Evolutionary conservation across 2,329 filamentous ascomycete species (phyloP).

Genomic region (Penicillium carneum): DNA sequence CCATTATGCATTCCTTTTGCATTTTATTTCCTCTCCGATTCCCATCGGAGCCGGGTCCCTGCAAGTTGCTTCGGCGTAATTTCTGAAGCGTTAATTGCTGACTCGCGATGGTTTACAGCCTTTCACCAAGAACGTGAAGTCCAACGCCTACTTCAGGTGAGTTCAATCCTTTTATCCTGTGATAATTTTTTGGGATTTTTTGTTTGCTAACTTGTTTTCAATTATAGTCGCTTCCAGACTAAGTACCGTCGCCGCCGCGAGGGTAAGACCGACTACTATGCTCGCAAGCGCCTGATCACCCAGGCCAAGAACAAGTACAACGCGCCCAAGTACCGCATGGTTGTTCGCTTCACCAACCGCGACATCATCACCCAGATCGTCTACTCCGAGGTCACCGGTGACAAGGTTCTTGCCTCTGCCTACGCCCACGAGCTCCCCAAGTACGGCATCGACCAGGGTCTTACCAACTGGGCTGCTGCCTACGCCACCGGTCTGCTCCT

Average conservation of each 20-base stretch:
- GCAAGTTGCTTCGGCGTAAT: constrained; percentile 97
- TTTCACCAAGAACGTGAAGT: constrained; percentile 96
- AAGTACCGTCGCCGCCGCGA: constrained; percentile 97
- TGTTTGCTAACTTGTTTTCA: constrained; percentile 25
- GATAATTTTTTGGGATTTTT: background rate
- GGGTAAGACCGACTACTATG: constrained; percentile 99
- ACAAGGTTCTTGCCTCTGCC: constrained; percentile 92
- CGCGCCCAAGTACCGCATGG: constrained; percentile 98
- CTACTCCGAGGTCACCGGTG: constrained; percentile 91
- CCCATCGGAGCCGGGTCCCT: constrained; percentile 68
- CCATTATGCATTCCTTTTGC: constrained; percentile 27
- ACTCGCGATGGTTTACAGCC: constrained; percentile 77
- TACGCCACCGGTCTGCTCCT: constrained; percentile 97
- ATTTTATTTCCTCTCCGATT: constrained; percentile 29
- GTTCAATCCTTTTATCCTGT: constrained; percentile 44
- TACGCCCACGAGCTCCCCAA: constrained; percentile 97
- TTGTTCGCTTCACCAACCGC: constrained; percentile 99
- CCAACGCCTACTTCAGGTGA: constrained; percentile 98
- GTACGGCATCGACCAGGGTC: constrained; percentile 97
- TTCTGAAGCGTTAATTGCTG: constrained; percentile 99
- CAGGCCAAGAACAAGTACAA: constrained; percentile 99
- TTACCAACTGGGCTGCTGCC: constrained; percentile 99
- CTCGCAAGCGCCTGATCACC: constrained; percentile 98
- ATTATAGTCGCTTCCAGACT: constrained; percentile 89
- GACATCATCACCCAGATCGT: constrained; percentile 99